These are phyloP conservation scores for Closterium sp. DNA, from an alignment of 139 green algal genomes.

Conservation along the genomic window DNA sequence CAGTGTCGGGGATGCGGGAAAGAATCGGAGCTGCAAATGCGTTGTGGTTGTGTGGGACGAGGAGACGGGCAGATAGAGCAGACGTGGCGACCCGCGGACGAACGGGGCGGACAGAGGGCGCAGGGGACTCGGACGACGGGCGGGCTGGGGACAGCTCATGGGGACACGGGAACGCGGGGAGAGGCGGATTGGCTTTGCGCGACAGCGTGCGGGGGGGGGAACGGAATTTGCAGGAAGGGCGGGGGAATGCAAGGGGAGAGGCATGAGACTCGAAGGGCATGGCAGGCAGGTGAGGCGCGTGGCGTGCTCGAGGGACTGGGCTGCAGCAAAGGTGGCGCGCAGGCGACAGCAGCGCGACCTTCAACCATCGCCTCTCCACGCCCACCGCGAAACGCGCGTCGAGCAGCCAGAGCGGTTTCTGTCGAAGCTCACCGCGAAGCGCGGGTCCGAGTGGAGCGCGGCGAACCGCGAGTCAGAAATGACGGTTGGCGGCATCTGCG, in stretches of 20 bases:
- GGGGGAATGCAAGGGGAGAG: too few species aligned
- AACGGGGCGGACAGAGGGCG: background rate
- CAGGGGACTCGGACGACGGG: background rate
- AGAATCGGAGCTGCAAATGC: background rate
- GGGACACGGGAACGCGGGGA: too few species aligned
- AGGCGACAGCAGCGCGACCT: background rate
- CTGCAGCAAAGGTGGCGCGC: background rate
- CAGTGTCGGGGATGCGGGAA: too few species aligned
- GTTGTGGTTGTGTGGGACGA: background rate
- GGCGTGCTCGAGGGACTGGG: background rate
- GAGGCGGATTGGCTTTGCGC: too few species aligned
- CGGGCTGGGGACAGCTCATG: too few species aligned
- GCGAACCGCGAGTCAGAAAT: conserved; percentile 73
- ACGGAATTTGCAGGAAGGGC: too few species aligned
- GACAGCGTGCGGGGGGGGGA: too few species aligned
- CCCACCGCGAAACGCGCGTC: background rate
- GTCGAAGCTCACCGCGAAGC: conserved; percentile 62
- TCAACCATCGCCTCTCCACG: background rate
- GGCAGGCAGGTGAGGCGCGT: too few species aligned
- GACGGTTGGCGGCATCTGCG: background rate
- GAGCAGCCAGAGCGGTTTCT: background rate
- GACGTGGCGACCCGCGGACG: background rate
- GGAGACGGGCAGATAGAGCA: background rate
- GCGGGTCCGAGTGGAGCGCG: conserved; percentile 75
- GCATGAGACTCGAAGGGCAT: too few species aligned